Evolutionary conservation across 495 filamentous ascomycete species (phyloP).

Genomic region (Talaromyces stipitatus): DNA sequence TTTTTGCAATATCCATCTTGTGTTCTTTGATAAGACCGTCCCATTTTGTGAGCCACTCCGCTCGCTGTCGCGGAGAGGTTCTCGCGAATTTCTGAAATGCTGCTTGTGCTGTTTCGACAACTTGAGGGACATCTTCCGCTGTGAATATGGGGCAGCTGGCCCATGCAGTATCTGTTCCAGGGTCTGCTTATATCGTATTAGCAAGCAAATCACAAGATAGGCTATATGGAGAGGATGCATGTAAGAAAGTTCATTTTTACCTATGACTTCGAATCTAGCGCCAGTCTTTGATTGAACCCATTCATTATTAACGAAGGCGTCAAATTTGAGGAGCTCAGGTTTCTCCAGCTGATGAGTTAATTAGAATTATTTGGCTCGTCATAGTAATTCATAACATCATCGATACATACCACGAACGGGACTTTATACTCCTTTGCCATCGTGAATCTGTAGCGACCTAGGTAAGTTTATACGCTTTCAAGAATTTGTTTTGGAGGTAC

Average conservation of each 20-base stretch:
- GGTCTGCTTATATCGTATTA: constrained; percentile 35
- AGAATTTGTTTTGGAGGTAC: not conserved
- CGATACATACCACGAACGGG: constrained; percentile 29
- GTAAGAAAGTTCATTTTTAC: constrained; percentile 22
- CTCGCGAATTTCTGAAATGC: constrained; percentile 58
- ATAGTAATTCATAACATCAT: not conserved
- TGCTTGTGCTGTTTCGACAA: constrained; percentile 49
- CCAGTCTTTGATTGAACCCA: constrained; percentile 58
- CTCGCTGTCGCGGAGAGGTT: constrained; percentile 25
- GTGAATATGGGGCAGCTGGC: constrained; percentile 55
- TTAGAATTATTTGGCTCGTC: not conserved
- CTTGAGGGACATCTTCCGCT: constrained; percentile 52
- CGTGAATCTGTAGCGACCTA: not conserved
- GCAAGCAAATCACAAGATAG: not conserved
- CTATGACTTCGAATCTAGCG: constrained; percentile 58
- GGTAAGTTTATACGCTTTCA: not conserved
- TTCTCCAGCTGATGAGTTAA: constrained; percentile 41
- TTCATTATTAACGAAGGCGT: constrained; percentile 53
- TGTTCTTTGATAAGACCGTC: constrained; percentile 25
- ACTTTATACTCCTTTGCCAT: constrained; percentile 32
- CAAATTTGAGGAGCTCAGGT: constrained; percentile 48
- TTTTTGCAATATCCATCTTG: constrained; percentile 35
- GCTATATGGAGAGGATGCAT: not conserved
- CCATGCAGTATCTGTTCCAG: constrained; percentile 57
- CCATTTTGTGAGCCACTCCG: constrained; percentile 15